Evolutionary conservation across 768 basidiomycete species (phyloP).

Genomic region (Rhodotorula kratochvilovae): DNA sequence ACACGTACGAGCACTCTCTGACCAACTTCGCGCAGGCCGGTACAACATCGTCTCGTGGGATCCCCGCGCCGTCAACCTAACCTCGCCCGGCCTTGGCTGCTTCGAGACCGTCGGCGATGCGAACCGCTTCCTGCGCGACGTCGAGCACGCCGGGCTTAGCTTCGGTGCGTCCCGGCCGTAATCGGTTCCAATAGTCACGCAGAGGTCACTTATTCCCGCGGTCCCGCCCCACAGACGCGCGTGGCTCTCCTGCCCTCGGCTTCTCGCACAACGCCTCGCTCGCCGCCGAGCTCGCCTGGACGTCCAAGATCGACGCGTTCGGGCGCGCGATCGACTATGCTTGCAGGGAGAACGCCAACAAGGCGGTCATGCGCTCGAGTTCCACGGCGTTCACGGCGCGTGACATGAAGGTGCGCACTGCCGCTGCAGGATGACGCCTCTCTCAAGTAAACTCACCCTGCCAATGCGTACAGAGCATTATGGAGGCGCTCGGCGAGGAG

Average conservation of each 20-base stretch:
- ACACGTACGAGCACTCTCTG: not conserved
- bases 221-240: not conserved
- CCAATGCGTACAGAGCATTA: slow-evolving; percentile 3
- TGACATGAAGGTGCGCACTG: slow-evolving; percentile 35
- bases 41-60: slow-evolving; percentile 41
- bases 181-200: no score
- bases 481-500: slow-evolving; percentile 37
- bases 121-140: slow-evolving; percentile 22
- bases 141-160: slow-evolving; percentile 19
- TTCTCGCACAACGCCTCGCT: not conserved
- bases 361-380: slow-evolving; percentile 23
- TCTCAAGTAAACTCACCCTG: not conserved
- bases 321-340: slow-evolving; percentile 10
- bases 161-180: not conserved
- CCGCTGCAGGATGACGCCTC: no score
- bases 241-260: slow-evolving; percentile 9
- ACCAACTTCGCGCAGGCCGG: slow-evolving; percentile 14
- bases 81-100: slow-evolving; percentile 34
- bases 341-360: slow-evolving; percentile 19
- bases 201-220: no score
- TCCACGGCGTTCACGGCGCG: slow-evolving; percentile 37
- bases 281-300: slow-evolving; percentile 17
- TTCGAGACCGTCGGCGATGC: slow-evolving; percentile 29
- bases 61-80: slow-evolving; percentile 40
- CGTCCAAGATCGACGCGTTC: slow-evolving; percentile 3